phyloP scores from a whole-genome alignment of 140 eudicot genomes.

The Bidens hawaiensis region DNA sequence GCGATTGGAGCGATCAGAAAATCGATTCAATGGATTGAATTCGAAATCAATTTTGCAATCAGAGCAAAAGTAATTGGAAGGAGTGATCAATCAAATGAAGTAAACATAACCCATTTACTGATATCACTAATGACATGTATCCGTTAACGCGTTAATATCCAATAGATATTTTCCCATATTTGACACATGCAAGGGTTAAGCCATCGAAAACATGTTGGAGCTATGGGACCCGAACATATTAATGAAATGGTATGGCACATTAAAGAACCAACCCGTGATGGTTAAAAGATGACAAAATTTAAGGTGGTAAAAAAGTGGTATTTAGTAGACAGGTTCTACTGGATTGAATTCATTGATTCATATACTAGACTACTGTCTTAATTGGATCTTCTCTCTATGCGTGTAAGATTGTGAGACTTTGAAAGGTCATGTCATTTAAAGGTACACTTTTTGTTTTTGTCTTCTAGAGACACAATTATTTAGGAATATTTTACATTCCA shows the following conservation, averaged over 20 bases:
- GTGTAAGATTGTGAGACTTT: conserved; percentile 25
- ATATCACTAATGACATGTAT: not conserved
- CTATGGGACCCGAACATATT: not conserved
- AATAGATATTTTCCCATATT: not conserved
- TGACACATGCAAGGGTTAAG: not conserved
- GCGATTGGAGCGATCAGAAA: no score
- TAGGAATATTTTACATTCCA: conserved; percentile 9
- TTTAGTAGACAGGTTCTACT: conserved; percentile 27
- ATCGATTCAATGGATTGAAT: no score
- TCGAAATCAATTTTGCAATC: no score
- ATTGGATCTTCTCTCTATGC: conserved; percentile 35
- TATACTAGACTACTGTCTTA: conserved; percentile 33
- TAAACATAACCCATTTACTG: not conserved
- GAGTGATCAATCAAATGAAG: not conserved
- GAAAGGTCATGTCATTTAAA: conserved; percentile 43
- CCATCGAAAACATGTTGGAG: not conserved
- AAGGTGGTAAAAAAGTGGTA: conserved; percentile 26
- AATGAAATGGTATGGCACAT: not conserved
- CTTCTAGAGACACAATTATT: conserved; percentile 28
- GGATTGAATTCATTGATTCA: conserved; percentile 15
- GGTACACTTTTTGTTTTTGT: conserved; percentile 31
- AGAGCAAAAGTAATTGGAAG: not conserved
- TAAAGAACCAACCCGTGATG: conserved; percentile 7
- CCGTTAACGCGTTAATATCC: not conserved
- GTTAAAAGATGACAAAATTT: conserved; percentile 33